Base-by-base conservation (phyloP, 805 yeast genomes). In the Schwanniomyces yamadae region DNA sequence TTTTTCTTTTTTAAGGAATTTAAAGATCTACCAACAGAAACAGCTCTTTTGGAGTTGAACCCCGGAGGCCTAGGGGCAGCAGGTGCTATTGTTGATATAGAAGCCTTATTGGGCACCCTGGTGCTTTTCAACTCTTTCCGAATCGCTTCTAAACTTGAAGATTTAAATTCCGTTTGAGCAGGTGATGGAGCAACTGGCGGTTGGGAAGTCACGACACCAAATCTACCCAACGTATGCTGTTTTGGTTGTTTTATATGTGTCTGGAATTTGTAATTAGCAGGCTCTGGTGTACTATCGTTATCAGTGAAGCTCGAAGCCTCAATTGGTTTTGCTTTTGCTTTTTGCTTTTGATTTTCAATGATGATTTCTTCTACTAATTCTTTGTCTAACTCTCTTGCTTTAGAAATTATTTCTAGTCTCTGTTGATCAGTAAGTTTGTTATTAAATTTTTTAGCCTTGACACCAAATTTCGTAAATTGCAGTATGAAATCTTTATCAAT, bases 391-490 rank as follows among this genome's bases (percentile, higher is more conserved):
- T 61, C 64, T 39, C 78, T 68, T 0, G 87, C 88, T 43, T 77
- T 74, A 0, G 75, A 61, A 23, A 88, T 54, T 23, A 90, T 74
- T 32, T 79, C 82, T 15, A 70, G 63, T 4, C 84, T 65, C 52
- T 89, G 95, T 28, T 77, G 76, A 18, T 73, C 79, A 1, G 80
- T 72, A 28, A 91, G 63, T 52, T 80, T 85, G 52, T 82, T 88
- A 40, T 82, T 82, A 54, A 72, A 82, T 44, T 71, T 77, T 46
- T 77, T 80, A 0, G 87, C 82, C 41, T 74, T 78, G 2, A 79
- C 67, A 24, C 84, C 89, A 49, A 80, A 78, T 38, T 73, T 77
- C 0, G 83, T 80, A 50, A 85, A 71, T 28, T 75, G 57, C 15
- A 71, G 71, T 9, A 82, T 68, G 31, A 85, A 66, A 1, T 66